Percentiles rank a stretch among this genome's conserved stretches.
Evolutionary conservation across 345 rosid genomes (phyloP).

Genomic region (Rhodamnia argentea): DNA sequence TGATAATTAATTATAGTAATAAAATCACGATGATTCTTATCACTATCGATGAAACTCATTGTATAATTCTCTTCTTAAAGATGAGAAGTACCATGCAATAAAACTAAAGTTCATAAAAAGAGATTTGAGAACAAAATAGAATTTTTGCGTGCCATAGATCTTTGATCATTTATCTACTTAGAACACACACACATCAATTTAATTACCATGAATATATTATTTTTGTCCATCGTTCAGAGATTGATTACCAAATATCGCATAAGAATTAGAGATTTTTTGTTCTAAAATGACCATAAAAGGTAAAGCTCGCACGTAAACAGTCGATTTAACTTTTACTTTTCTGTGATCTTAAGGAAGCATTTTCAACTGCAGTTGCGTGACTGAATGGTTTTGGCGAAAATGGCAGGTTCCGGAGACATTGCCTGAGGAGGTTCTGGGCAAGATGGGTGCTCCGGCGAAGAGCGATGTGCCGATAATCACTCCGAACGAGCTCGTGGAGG

Average conservation of each 20-base stretch:
- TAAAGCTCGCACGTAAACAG: too few species aligned
- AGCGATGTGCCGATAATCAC: conserved; percentile 43
- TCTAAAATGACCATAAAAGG: too few species aligned
- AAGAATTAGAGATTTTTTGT: too few species aligned
- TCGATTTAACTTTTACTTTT: too few species aligned
- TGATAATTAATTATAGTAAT: not conserved
- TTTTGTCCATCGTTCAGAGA: too few species aligned
- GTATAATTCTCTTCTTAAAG: not conserved
- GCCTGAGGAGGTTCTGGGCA: conserved; percentile 50
- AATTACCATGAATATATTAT: too few species aligned
- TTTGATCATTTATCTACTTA: too few species aligned
- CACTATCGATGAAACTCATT: not conserved
- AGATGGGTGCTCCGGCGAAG: conserved; percentile 68
- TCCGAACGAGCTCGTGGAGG: conserved; percentile 44
- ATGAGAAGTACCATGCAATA: not conserved
- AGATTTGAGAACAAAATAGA: too few species aligned
- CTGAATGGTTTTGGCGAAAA: not conserved
- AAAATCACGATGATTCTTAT: not conserved
- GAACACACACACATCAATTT: too few species aligned
- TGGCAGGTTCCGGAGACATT: conserved; percentile 57
- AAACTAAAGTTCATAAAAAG: not conserved
- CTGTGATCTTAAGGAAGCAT: not conserved
- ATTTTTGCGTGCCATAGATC: too few species aligned
- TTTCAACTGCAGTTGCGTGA: not conserved
- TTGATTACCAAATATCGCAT: too few species aligned